Conservation (phyloP, 345 rosid species). For the Moricandia arvensis region DNA sequence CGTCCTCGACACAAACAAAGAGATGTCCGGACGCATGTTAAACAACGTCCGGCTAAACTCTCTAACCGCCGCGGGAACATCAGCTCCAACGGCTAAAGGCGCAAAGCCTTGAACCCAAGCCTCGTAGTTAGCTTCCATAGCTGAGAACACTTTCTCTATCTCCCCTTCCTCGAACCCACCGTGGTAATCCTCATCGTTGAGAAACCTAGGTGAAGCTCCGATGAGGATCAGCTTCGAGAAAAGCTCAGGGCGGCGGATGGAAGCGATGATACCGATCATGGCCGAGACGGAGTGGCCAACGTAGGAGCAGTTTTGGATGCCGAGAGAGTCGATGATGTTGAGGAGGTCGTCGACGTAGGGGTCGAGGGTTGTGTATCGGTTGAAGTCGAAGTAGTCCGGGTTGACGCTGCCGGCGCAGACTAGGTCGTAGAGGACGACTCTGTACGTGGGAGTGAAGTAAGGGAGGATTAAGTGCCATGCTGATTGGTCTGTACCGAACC, state of each 20-base stretch:
- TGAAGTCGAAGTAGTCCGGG: conserved; percentile 67
- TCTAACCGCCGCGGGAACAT: conserved; percentile 76
- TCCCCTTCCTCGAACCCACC: conserved; percentile 70
- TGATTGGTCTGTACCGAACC: conserved; percentile 85
- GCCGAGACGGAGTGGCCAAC: conserved; percentile 93
- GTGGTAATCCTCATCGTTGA: conserved; percentile 66
- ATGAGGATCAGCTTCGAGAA: conserved; percentile 74
- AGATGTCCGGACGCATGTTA: conserved; percentile 88
- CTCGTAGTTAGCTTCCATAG: conserved; percentile 79
- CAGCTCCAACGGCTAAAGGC: conserved; percentile 73
- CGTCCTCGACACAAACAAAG: conserved; percentile 56
- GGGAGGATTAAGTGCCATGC: conserved; percentile 88
- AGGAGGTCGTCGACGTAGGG: conserved; percentile 81
- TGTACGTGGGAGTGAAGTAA: conserved; percentile 45
- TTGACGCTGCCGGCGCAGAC: conserved; percentile 86
- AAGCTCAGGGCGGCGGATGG: conserved; percentile 76
- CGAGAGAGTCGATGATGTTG: conserved; percentile 62
- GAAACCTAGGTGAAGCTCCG: conserved; percentile 78
- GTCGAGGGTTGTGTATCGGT: conserved; percentile 65
- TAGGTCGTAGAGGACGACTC: conserved; percentile 68
- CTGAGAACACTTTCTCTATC: conserved; percentile 60
- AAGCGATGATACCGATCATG: conserved; percentile 83
- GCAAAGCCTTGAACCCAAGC: conserved; percentile 84
- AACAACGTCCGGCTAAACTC: conserved; percentile 84
- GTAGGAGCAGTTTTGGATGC: conserved; percentile 57